Base-by-base conservation (phyloP, 768 basidiomycete species). In the Jaapia argillacea region DNA sequence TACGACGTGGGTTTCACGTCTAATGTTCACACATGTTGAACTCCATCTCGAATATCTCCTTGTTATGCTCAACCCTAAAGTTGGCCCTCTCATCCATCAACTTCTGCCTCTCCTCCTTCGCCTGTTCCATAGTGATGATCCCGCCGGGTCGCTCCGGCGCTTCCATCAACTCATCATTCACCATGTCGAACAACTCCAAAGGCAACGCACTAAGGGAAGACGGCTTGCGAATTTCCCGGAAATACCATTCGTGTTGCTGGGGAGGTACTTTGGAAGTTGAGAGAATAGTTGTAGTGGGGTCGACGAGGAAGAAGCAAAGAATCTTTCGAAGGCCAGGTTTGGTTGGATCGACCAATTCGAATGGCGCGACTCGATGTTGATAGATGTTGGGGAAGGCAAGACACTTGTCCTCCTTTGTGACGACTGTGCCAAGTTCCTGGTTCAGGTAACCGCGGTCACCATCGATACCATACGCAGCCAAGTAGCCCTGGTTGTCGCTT, bases 301-400 rank as follows among this genome's bases (percentile, higher is more conserved):
- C 64, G 40, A 67, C 58, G 24, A 70, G 58, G 51, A 67, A 69
- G 18, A 71, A 59, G 2, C 59, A 62, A 10, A 70, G 48, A 18
- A 71, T 63, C 49, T 66, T 71, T 38, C 66, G 54, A 42, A 65
- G 56, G 3, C 67, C 70, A 3, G 61, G 63, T 41, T 60, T 61
- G 12, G 58, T 57, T 0, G 48, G 49, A 48, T 70, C 64, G 3
- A 39, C 45, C 16, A 70, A 60, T 20, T n/a, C n/a, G n/a, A n/a
- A 51, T 45, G 52, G 58, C 20, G 51, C 44, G 20, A 71, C 64
- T 21, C 53, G 59, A 47, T 71, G 67, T 44, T 69, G 68, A 24
- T 65, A 56, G 40, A 67, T 51, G 46, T 58, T 58, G 20, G 55
- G 58, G 41, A 58, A 58, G 18, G 46, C 49, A 36, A 58, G 51